Evolutionary conservation across 2,329 filamentous ascomycete genomes (phyloP), one percentile per base, ranked within the genome.

Genomic region (Cadophora sp.): DNA sequence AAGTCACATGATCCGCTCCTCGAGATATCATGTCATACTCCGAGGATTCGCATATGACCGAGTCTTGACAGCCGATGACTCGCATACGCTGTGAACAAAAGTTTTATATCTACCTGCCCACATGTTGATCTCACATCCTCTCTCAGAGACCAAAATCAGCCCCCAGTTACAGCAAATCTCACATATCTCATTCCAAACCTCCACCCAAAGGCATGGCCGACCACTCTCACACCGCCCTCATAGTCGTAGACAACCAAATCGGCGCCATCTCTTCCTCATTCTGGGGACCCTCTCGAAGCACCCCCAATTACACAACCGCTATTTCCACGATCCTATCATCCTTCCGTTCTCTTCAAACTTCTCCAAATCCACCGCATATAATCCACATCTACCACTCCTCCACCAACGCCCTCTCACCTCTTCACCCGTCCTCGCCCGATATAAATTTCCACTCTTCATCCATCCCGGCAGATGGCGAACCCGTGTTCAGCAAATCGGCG

Each of bases 211-310:
- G n/a, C n/a, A n/a, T 34, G 31, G 31, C 5, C 48, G 55, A 60
- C 46, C 53, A 56, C 26, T 61, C 61, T 6, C 66, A 68, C 46
- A 68, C 66, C 9, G 62, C 61, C 7, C 48, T 64, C 11, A 51
- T 68, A n/a, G 6, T 68, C 40, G 27, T 68, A 27, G 55, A 68
- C 55, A 60, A 31, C 53, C 66, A 68, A 55, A 27, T 60, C 11
- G 66, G 66, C 8, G 55, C 55, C 2, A 27, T 61, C 40, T 29
- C 34, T 16, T 46, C 46, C 14, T 29, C 61, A 14, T 68, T 46
- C 55, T 64, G 61, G 55, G 66, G 61, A 7, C 59, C 22, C 3
- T 16, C 51, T 4, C 53, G 53, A 14, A 67, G 65, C 61, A 67
- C 63, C 24, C 51, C 65, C 8, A n/a, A 34, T 16, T 68, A 68